A percentile compares a stretch with the other conserved stretches of the same genome.
Conservation (phyloP, 1,284 basidiomycete species). For the Ceratobasidium sp. region DNA sequence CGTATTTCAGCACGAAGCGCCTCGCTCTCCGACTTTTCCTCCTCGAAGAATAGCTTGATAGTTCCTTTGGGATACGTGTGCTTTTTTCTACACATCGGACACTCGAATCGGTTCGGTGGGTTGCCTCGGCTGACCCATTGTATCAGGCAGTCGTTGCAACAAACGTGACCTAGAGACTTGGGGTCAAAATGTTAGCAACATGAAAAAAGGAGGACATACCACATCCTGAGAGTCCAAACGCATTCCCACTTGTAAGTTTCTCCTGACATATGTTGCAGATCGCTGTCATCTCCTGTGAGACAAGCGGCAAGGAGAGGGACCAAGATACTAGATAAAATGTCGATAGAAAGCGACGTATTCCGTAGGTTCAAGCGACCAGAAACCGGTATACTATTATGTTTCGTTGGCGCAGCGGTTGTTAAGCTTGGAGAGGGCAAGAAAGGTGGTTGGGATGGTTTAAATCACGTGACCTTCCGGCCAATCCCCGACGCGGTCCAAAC, state of each 20-base stretch:
- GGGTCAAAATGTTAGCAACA: background rate
- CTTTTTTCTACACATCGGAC: slow-evolving; percentile 40
- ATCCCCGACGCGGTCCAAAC: slow-evolving; percentile 12
- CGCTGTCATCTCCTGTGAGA: slow-evolving; percentile 34
- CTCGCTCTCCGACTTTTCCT: slow-evolving; percentile 35
- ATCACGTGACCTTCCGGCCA: slow-evolving; percentile 24
- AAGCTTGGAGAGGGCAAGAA: background rate
- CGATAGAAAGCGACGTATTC: too few species aligned
- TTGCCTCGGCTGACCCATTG: slow-evolving; percentile 38
- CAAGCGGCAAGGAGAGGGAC: slow-evolving; percentile 17
- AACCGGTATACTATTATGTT: too few species aligned
- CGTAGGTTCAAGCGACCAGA: background rate
- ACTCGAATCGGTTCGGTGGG: slow-evolving; percentile 29
- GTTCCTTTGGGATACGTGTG: slow-evolving; percentile 40
- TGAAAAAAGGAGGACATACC: slow-evolving; percentile 15
- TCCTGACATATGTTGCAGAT: slow-evolving; percentile 43
- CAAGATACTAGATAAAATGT: slow-evolving; percentile 7
- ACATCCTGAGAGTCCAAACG: slow-evolving; percentile 34
- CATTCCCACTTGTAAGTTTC: slow-evolving; percentile 21
- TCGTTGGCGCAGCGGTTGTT: background rate
- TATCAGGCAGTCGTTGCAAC: slow-evolving; percentile 32
- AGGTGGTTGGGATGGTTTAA: background rate
- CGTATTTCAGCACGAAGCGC: slow-evolving; percentile 27
- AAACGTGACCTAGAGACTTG: slow-evolving; percentile 30
- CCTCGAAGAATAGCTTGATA: slow-evolving; percentile 40